Conservation (phyloP, 495 filamentous ascomycete species). For the Entonaema liquescens region DNA sequence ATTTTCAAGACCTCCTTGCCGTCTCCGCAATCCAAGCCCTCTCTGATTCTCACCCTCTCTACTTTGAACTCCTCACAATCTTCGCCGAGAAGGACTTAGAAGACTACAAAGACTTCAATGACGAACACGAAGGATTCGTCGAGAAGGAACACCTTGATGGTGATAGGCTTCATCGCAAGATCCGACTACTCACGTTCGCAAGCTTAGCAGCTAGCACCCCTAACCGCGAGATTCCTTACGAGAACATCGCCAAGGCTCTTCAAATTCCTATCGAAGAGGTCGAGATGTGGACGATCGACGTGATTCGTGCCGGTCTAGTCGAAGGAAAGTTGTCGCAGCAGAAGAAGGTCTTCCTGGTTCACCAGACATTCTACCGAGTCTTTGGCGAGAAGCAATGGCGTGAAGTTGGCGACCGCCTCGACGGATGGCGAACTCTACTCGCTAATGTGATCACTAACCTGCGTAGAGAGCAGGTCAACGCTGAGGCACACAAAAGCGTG, state of each 20-base stretch:
- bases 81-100: conserved; percentile 93
- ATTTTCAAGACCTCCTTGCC: conserved; percentile 91
- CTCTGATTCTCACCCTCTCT: conserved; percentile 78
- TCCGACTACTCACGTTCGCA: conserved; percentile 92
- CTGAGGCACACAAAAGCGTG: conserved; percentile 66
- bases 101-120: conserved; percentile 92
- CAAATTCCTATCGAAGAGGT: conserved; percentile 83
- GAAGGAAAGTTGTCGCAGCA: conserved; percentile 94
- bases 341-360: conserved; percentile 90
- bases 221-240: conserved; percentile 85
- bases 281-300: conserved; percentile 98
- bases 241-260: conserved; percentile 79
- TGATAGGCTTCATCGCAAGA: conserved; percentile 78
- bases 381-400: conserved; percentile 99
- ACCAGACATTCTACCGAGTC: conserved; percentile 91
- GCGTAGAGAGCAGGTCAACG: conserved; percentile 76
- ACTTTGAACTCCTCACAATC: conserved; percentile 91
- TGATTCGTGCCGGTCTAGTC: conserved; percentile 91
- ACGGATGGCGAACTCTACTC: conserved; percentile 86
- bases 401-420: conserved; percentile 86
- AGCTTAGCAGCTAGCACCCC: conserved; percentile 83
- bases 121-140: conserved; percentile 81
- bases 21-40: conserved; percentile 89
- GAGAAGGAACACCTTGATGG: conserved; percentile 73
- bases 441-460: conserved; percentile 78